Evolutionary conservation across 495 filamentous ascomycete species (phyloP).

Genomic region (Trichoderma reesei): DNA sequence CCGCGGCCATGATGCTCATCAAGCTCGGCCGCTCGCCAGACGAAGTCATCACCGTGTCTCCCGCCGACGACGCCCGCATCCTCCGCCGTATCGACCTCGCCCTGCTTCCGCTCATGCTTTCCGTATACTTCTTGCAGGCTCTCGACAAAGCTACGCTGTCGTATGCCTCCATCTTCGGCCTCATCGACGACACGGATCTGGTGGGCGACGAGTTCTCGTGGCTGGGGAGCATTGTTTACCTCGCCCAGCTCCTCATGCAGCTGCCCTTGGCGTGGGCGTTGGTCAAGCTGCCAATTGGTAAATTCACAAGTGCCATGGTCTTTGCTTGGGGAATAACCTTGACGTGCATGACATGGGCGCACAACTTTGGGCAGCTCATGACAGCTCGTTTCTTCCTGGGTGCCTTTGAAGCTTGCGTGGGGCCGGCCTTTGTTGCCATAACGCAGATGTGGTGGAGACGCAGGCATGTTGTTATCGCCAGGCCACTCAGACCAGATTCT

Average conservation of each 20-base stretch:
- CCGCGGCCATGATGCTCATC: constrained; percentile 4
- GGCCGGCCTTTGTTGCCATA: constrained; percentile 40
- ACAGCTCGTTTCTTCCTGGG: constrained; percentile 32
- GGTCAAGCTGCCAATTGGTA: constrained; percentile 40
- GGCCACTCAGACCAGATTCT: too few species aligned
- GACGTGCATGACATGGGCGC: constrained; percentile 30
- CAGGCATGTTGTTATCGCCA: constrained; percentile 21
- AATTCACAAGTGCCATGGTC: constrained; percentile 31
- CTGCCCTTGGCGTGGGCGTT: constrained; percentile 35
- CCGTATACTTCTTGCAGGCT: constrained; percentile 44
- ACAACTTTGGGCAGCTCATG: constrained; percentile 36
- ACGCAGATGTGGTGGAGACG: constrained; percentile 49
- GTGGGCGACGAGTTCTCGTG: constrained; percentile 38
- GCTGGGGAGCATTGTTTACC: constrained; percentile 35
- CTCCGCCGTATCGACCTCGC: constrained; percentile 37
- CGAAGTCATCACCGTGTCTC: constrained; percentile 1
- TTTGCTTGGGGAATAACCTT: constrained; percentile 32
- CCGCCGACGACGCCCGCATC: constrained; percentile 13
- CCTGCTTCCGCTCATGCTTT: constrained; percentile 40
- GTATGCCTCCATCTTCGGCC: constrained; percentile 45
- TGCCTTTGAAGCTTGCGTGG: constrained; percentile 35
- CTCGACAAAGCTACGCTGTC: constrained; percentile 45
- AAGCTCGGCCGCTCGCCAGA: constrained; percentile 2
- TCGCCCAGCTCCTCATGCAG: constrained; percentile 37
- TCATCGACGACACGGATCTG: constrained; percentile 39